Conservation (phyloP, 2,329 filamentous ascomycete genomes). For the Epichloe festucae region DNA sequence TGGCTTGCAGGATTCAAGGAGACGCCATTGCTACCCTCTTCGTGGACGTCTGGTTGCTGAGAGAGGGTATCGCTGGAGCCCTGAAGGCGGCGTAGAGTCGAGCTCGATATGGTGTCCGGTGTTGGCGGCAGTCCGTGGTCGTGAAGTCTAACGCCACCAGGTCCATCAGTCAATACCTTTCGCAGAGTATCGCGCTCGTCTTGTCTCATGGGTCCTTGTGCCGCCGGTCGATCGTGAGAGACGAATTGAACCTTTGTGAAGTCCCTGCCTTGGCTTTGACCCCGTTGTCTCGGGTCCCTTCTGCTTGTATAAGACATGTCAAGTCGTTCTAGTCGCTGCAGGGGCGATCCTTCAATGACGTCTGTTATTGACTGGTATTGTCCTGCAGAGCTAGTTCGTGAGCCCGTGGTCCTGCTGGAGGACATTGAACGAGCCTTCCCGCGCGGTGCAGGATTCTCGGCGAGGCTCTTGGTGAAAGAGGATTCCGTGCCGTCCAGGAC, state of each 20-base stretch:
- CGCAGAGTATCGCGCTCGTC: slow-evolving; percentile 36
- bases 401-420: neutral
- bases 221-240: slow-evolving; percentile 9
- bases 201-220: slow-evolving; percentile 23
- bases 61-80: slow-evolving; percentile 36
- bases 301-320: slow-evolving; percentile 17
- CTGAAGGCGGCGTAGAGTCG: slow-evolving; percentile 37
- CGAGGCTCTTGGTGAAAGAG: neutral
- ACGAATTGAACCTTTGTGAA: slow-evolving; percentile 7
- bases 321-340: slow-evolving; percentile 36
- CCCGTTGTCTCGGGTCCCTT: slow-evolving; percentile 16
- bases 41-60: slow-evolving; percentile 15
- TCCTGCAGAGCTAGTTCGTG: slow-evolving; percentile 16
- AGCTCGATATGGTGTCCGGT: slow-evolving; percentile 46
- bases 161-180: slow-evolving; percentile 35
- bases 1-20: slow-evolving; percentile 15
- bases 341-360: slow-evolving; percentile 18
- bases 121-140: slow-evolving; percentile 40
- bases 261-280: slow-evolving; percentile 16
- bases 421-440: slow-evolving; percentile 2
- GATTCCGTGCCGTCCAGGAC: slow-evolving; percentile 16
- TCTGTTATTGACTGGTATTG: slow-evolving; percentile 34
- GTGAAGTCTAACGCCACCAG: slow-evolving; percentile 25
- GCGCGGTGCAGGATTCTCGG: neutral
- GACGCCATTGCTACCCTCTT: slow-evolving; percentile 20